phyloP scores from a whole-genome alignment of 345 rosid species.

The Sonneratia alba region DNA sequence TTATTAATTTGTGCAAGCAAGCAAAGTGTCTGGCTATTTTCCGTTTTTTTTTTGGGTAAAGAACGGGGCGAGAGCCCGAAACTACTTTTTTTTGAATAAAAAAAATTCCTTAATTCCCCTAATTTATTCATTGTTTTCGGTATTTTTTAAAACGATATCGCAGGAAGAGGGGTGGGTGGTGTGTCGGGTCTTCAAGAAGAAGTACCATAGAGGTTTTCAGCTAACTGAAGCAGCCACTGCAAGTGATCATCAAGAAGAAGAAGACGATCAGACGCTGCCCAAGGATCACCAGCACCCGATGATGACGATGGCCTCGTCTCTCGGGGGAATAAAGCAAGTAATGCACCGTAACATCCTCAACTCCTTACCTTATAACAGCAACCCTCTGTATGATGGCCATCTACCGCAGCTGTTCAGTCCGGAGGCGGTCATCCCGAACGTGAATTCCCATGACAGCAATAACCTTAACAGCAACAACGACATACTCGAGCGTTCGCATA shows the following conservation, averaged over 20 bases:
- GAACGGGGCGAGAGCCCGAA: too few relatives aligned
- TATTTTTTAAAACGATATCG: not conserved
- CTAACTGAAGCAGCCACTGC: slow-evolving; percentile 20
- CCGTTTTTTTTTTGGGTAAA: too few relatives aligned
- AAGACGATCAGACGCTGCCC: slow-evolving; percentile 11
- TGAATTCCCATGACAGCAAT: slow-evolving; percentile 20
- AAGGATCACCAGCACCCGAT: not conserved
- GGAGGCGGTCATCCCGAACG: slow-evolving; percentile 34
- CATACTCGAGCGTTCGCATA: slow-evolving; percentile 54
- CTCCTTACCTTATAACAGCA: slow-evolving; percentile 1
- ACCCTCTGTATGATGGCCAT: slow-evolving; percentile 38
- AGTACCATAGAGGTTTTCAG: slow-evolving; percentile 51
- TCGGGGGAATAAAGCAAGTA: not conserved
- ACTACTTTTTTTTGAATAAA: too few relatives aligned
- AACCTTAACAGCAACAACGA: slow-evolving; percentile 25
- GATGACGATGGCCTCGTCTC: not conserved
- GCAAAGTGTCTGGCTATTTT: too few relatives aligned
- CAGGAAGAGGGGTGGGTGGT: slow-evolving; percentile 79
- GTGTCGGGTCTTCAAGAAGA: slow-evolving; percentile 70
- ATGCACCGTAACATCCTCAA: slow-evolving; percentile 12
- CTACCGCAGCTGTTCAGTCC: slow-evolving; percentile 78
- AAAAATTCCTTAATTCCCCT: too few relatives aligned
- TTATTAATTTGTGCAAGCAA: not conserved
- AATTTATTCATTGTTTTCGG: too few relatives aligned
- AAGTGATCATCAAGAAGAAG: slow-evolving; percentile 23